These are phyloP conservation scores for Aspergillus oerlinghausenensis DNA, from an alignment of 2,329 filamentous ascomycete genomes.

Conservation along the genomic window DNA sequence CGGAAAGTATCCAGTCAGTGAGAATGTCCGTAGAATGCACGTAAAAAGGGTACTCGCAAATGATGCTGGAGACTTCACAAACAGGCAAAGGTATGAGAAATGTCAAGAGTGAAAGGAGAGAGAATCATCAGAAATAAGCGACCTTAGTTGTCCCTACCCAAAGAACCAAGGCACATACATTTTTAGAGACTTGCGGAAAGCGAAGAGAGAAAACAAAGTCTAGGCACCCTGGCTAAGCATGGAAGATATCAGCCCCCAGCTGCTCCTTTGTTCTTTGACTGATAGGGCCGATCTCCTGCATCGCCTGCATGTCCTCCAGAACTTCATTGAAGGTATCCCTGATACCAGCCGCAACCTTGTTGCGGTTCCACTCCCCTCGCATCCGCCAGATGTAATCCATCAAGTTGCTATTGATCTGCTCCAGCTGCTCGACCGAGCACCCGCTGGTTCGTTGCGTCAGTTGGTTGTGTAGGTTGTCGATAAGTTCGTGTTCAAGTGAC, in stretches of 20 bases:
- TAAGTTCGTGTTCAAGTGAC: conserved; percentile 45
- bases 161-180: not conserved
- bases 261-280: conserved; percentile 33
- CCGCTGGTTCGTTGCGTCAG: conserved; percentile 67
- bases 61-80: conserved; percentile 11
- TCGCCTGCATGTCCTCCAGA: conserved; percentile 55
- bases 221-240: conserved; percentile 6
- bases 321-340: conserved; percentile 68
- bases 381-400: conserved; percentile 87
- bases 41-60: conserved; percentile 3
- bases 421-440: conserved; percentile 85
- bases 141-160: not conserved
- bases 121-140: not conserved
- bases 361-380: conserved; percentile 78
- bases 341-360: conserved; percentile 62
- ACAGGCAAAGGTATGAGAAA: conserved; percentile 5
- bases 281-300: conserved; percentile 39
- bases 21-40: not conserved
- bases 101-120: conserved; percentile 3
- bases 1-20: not conserved
- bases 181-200: not conserved
- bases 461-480: conserved; percentile 57
- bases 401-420: conserved; percentile 83
- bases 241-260: conserved; percentile 13
- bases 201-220: not conserved